phyloP scores from a whole-genome alignment of 1,284 basidiomycete genomes.

The Ganoderma leucocontextum region DNA sequence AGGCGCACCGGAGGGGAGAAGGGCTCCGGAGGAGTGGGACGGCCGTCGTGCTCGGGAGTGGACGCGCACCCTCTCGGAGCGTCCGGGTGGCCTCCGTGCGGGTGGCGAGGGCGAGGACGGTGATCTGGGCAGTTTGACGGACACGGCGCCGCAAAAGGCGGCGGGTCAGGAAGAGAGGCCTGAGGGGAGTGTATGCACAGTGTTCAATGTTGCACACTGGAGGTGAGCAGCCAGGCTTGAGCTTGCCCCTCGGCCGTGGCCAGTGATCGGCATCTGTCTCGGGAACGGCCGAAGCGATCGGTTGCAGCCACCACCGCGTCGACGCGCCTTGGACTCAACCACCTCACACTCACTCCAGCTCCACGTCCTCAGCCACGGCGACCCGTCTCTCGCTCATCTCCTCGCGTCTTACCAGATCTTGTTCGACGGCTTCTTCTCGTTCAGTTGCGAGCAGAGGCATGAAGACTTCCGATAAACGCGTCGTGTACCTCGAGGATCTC shows the following conservation, averaged over 20 bases:
- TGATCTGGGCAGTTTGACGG: conserved; percentile 76
- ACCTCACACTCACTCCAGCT: conserved; percentile 1
- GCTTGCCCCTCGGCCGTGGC: conserved; percentile 9
- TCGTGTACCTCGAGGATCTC: conserved; percentile 69
- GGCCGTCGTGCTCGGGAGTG: conserved; percentile 32
- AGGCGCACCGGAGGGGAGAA: conserved; percentile 36
- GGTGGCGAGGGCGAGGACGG: conserved; percentile 80
- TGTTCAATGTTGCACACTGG: background rate
- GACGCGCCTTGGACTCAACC: conserved; percentile 21
- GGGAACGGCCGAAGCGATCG: conserved; percentile 17
- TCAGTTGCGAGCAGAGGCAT: conserved; percentile 35
- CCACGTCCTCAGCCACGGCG: conserved; percentile 6
- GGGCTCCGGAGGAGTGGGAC: conserved; percentile 31
- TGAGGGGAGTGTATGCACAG: conserved; percentile 8
- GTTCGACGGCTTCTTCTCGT: conserved; percentile 7
- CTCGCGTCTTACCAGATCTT: conserved; percentile 13
- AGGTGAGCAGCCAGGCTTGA: background rate
- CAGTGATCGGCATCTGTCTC: conserved; percentile 10
- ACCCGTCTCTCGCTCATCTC: conserved; percentile 18
- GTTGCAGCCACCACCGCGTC: conserved; percentile 32
- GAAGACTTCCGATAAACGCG: conserved; percentile 39
- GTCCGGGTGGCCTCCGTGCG: conserved; percentile 39
- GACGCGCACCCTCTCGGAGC: conserved; percentile 30
- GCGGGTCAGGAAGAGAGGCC: conserved; percentile 15
- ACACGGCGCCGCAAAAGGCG: conserved; percentile 22